These are phyloP conservation scores for Penicillium robsamsonii DNA, from an alignment of 495 filamentous ascomycete genomes.

Conservation along the genomic window DNA sequence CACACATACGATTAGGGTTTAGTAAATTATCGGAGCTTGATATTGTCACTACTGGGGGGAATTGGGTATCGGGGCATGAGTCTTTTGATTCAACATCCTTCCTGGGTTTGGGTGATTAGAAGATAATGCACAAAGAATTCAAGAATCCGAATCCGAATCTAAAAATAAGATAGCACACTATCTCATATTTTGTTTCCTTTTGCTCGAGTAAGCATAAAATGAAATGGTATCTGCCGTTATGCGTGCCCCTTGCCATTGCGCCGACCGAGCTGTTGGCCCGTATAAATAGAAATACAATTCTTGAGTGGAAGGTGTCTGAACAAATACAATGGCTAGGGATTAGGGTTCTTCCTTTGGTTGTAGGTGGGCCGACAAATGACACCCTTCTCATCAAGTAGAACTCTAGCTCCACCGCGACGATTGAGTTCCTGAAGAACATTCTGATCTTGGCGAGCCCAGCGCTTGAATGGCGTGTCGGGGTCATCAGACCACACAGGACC, in stretches of 20 bases:
- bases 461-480: constrained; percentile 43
- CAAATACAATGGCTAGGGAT: not conserved
- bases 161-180: not conserved
- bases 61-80: not conserved
- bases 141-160: not conserved
- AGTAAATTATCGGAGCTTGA: not conserved
- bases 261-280: not conserved
- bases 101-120: not conserved
- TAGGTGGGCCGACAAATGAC: constrained; percentile 29
- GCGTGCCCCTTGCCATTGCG: not conserved
- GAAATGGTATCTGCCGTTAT: not conserved
- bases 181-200: not conserved
- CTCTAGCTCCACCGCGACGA: constrained; percentile 29
- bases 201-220: not conserved
- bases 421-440: constrained; percentile 32
- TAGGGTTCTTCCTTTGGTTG: constrained; percentile 2
- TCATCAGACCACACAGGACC: constrained; percentile 36
- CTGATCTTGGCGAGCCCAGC: constrained; percentile 40
- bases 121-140: not conserved
- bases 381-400: constrained; percentile 35
- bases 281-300: not conserved
- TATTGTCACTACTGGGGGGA: not conserved
- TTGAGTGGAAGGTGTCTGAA: not conserved
- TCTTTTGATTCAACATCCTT: not conserved
- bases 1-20: not conserved